Percentiles rank a stretch among this genome's conserved stretches.
Evolutionary conservation across 2,329 filamentous ascomycete species (phyloP).

Genomic region (Xylogone sp.): DNA sequence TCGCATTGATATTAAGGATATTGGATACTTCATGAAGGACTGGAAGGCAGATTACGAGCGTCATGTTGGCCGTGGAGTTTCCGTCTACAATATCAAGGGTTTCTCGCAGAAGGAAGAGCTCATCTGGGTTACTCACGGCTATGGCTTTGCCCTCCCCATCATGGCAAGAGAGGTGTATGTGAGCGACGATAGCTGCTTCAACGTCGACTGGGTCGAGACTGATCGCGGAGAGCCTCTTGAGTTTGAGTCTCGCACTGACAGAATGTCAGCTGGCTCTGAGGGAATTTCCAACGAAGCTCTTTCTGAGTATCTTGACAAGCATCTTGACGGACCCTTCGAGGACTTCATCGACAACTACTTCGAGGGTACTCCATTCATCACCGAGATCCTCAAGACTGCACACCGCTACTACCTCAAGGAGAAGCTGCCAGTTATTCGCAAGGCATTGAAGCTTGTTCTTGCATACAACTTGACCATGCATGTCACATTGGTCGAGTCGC

Average conservation of each 20-base stretch:
- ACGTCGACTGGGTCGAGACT: conserved; percentile 89
- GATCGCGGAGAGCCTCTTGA: conserved; percentile 70
- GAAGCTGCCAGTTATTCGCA: conserved; percentile 84
- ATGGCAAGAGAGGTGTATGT: conserved; percentile 93
- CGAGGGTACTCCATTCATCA: conserved; percentile 90
- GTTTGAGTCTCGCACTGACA: conserved; percentile 84
- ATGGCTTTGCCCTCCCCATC: conserved; percentile 88
- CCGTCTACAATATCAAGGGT: conserved; percentile 92
- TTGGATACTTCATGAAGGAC: conserved; percentile 98
- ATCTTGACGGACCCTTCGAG: conserved; percentile 89
- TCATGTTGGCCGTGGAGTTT: conserved; percentile 81
- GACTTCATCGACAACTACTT: conserved; percentile 95
- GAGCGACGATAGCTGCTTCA: conserved; percentile 86
- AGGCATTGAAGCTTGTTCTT: conserved; percentile 89
- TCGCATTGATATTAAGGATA: conserved; percentile 97
- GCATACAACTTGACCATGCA: conserved; percentile 95
- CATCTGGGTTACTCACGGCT: conserved; percentile 95
- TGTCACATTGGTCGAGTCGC: conserved; percentile 89
- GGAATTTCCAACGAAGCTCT: conserved; percentile 78
- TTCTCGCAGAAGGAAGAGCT: conserved; percentile 62
- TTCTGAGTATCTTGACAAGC: conserved; percentile 90
- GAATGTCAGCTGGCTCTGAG: conserved; percentile 83
- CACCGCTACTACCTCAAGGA: conserved; percentile 91
- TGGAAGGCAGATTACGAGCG: conserved; percentile 97
- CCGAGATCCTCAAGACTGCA: conserved; percentile 92